Base-by-base conservation (phyloP, 805 yeast genomes). In the Jamesozyma jinghongensis region DNA sequence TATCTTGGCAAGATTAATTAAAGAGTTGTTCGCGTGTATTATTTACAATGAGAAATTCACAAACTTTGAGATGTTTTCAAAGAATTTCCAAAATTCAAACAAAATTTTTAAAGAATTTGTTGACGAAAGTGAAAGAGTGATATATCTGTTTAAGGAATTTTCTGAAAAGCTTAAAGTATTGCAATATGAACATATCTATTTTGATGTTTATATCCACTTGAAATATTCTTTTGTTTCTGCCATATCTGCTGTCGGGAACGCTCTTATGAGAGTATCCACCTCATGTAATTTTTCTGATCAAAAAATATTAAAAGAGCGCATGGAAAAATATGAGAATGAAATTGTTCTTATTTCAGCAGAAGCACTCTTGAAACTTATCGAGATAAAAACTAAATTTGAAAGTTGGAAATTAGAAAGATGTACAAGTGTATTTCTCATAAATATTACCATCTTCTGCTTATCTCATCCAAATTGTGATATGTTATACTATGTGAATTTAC, bases 11-110 rank as follows among this genome's bases (percentile, higher is more conserved):
- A 45, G 40, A 28, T 14, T 44, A 3, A 37, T 49, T 4, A 11
- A 37, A 3, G 22, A 30, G 1, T 22, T 34, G 2, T 43, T 42
- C 19, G n/a, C 16, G 14, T 27, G 33, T 3, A 2, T 45, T 7
- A 30, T 49, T 5, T 47, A 43, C 26, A 43, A 40, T 20, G 25
- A 34, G 14, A 33, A 38, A 6, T 47, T 45, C 27, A 45, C 48
- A 5, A 38, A 42, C 25, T 47, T 39, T 38, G 39, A 34, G 26
- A 7, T 45, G 1, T 45, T 37, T 37, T 34, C 45, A 10, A 26
- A 17, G 8, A 28, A 36, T 14, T 34, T 16, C 10, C 16, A 5
- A n/a, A 27, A 36, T 6, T 13, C 28, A 13, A 30, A 37, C 12
- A 30, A 30, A 3, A 3, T 32, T 3, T 3, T 14, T 1, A 18